Evolutionary conservation across 768 basidiomycete species (phyloP).

Genomic region (Antrodiella citrinella): DNA sequence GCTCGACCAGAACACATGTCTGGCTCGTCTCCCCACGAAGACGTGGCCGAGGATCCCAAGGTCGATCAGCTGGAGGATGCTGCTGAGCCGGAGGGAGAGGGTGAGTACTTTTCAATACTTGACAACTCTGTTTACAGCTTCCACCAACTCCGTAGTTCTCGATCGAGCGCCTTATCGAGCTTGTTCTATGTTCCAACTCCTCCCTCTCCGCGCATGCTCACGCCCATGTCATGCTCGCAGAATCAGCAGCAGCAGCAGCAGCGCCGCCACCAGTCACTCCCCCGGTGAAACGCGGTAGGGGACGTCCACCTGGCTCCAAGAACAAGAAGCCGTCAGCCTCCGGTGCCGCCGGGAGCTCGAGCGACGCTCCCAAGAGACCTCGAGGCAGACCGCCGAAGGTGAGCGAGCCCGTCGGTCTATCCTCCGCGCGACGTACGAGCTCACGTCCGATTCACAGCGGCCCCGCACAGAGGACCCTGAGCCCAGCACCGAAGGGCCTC

Average conservation of each 20-base stretch:
- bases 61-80: conserved; percentile 52
- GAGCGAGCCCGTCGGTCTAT: conserved; percentile 10
- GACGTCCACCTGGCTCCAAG: conserved; percentile 87
- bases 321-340: conserved; percentile 44
- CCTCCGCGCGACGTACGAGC: conserved; percentile 8
- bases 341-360: conserved; percentile 20
- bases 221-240: no score
- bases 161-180: conserved; percentile 4
- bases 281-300: conserved; percentile 69
- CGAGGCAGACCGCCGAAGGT: conserved; percentile 49
- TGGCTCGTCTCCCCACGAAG: conserved; percentile 49
- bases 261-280: conserved; percentile 26
- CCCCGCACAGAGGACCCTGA: conserved; percentile 35
- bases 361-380: conserved; percentile 31
- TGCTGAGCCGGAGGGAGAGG: conserved; percentile 28
- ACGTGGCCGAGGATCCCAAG: conserved; percentile 41
- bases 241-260: conserved; percentile 28
- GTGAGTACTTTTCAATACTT: conserved; percentile 16
- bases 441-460: conserved; percentile 21
- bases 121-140: conserved; percentile 14
- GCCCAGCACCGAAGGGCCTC: conserved; percentile 14
- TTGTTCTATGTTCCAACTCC: not conserved
- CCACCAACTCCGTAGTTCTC: conserved; percentile 13
- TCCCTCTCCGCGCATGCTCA: conserved; percentile 11
- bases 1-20: conserved; percentile 46